Percentiles rank a stretch among this genome's conserved stretches.
These are phyloP conservation scores for Suillus clintonianus DNA, from an alignment of 768 basidiomycete species.

Conservation along the genomic window DNA sequence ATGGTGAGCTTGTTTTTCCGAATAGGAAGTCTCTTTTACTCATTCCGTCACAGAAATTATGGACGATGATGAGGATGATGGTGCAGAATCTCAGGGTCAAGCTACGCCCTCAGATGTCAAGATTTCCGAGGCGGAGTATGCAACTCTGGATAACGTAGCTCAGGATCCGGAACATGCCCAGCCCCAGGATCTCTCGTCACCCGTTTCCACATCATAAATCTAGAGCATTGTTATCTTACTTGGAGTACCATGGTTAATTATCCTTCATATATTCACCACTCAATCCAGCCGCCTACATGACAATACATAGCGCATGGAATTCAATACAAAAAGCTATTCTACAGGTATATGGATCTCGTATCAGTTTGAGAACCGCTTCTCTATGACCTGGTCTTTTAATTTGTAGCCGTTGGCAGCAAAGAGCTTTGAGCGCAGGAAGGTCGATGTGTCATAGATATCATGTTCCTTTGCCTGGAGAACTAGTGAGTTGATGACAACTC, in stretches of 20 bases:
- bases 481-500: slow-evolving; percentile 10
- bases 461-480: slow-evolving; percentile 84
- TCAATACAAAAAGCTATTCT: slow-evolving; percentile 7
- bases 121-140: slow-evolving; percentile 9
- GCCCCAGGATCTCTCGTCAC: slow-evolving; percentile 6
- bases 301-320: slow-evolving; percentile 16
- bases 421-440: slow-evolving; percentile 84
- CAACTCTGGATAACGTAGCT: slow-evolving; percentile 2
- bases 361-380: slow-evolving; percentile 66
- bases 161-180: slow-evolving; percentile 5
- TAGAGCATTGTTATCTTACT: slow-evolving; percentile 18
- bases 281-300: slow-evolving; percentile 14
- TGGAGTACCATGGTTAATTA: slow-evolving; percentile 21
- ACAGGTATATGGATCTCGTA: neutral
- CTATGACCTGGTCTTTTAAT: slow-evolving; percentile 61
- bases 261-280: slow-evolving; percentile 32
- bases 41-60: slow-evolving; percentile 54
- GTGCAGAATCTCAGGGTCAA: slow-evolving; percentile 7
- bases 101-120: slow-evolving; percentile 4
- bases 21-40: slow-evolving; percentile 7
- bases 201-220: slow-evolving; percentile 18
- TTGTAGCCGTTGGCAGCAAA: slow-evolving; percentile 91
- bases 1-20: slow-evolving; percentile 57
- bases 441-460: slow-evolving; percentile 88
- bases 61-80: slow-evolving; percentile 62